Evolutionary conservation across 2,329 filamentous ascomycete genomes (phyloP).

Genomic region (Pezicula carpinea): DNA sequence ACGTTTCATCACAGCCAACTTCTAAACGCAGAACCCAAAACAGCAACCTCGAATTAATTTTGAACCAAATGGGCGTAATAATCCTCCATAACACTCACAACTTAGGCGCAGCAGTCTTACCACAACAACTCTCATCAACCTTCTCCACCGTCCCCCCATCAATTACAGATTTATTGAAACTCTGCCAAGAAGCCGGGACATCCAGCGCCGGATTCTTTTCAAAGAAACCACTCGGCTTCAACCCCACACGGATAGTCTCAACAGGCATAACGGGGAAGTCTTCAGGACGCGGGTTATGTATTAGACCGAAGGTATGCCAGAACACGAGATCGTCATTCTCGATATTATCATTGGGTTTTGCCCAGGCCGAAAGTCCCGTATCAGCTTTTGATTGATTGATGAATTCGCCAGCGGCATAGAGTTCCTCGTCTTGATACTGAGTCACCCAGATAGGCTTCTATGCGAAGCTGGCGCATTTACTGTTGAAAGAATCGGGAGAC

Average conservation of each 20-base stretch:
- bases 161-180: constrained; percentile 32
- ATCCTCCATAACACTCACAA: too few species aligned
- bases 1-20: too few species aligned
- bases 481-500: constrained; percentile 40
- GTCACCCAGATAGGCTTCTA: constrained; percentile 54
- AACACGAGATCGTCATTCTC: constrained; percentile 50
- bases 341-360: constrained; percentile 43
- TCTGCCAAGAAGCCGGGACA: constrained; percentile 42
- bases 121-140: too few species aligned
- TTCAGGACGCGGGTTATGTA: constrained; percentile 59
- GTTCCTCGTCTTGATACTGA: constrained; percentile 46
- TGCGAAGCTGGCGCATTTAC: constrained; percentile 47
- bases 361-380: constrained; percentile 47
- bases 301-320: constrained; percentile 56
- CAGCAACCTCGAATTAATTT: too few species aligned
- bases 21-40: too few species aligned
- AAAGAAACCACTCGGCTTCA: constrained; percentile 50
- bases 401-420: constrained; percentile 50
- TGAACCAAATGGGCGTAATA: too few species aligned
- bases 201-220: constrained; percentile 46
- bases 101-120: too few species aligned
- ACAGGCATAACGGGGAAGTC: constrained; percentile 68
- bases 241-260: constrained; percentile 45
- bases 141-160: too few species aligned
- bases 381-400: constrained; percentile 52